These are phyloP conservation scores for Penicillium alfredii DNA, from an alignment of 495 filamentous ascomycete species.

Conservation along the genomic window DNA sequence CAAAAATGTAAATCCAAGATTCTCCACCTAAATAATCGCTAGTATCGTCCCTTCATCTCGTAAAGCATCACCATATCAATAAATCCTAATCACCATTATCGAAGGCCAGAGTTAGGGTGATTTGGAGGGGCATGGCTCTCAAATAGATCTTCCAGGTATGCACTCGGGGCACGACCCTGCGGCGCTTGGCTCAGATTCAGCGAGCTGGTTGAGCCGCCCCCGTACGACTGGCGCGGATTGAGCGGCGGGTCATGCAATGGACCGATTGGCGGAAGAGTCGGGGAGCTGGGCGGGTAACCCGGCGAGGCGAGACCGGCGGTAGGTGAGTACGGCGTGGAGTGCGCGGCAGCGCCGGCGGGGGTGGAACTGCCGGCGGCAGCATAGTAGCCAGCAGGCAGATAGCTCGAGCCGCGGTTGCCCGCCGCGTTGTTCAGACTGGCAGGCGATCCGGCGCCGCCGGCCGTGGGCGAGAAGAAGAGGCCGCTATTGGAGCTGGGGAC, in stretches of 20 bases:
- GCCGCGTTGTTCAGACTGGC: constrained; percentile 10
- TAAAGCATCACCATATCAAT: not conserved
- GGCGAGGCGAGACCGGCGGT: constrained; percentile 21
- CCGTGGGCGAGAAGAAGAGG: constrained; percentile 94
- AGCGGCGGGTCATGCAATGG: constrained; percentile 26
- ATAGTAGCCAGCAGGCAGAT: constrained; percentile 92
- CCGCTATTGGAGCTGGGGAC: constrained; percentile 47
- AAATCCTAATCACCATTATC: not conserved
- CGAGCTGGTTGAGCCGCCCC: constrained; percentile 58
- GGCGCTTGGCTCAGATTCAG: constrained; percentile 62
- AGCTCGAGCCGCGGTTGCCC: constrained; percentile 56
- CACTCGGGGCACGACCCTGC: constrained; percentile 75
- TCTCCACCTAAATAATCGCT: no score
- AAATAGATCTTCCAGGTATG: constrained; percentile 89
- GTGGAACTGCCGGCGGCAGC: constrained; percentile 54
- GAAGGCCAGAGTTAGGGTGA: constrained; percentile 11
- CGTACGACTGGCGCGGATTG: constrained; percentile 28
- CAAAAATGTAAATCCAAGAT: not conserved
- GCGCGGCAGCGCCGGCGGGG: constrained; percentile 32
- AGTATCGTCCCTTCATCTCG: not conserved
- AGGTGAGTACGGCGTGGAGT: constrained; percentile 11
- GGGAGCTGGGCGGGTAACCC: constrained; percentile 60
- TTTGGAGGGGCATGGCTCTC: constrained; percentile 51
- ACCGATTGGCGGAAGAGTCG: constrained; percentile 42
- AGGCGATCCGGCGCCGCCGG: constrained; percentile 42